Base-by-base conservation (phyloP, 768 basidiomycete genomes). In the Tylopilus plumbeoviolaceoides region DNA sequence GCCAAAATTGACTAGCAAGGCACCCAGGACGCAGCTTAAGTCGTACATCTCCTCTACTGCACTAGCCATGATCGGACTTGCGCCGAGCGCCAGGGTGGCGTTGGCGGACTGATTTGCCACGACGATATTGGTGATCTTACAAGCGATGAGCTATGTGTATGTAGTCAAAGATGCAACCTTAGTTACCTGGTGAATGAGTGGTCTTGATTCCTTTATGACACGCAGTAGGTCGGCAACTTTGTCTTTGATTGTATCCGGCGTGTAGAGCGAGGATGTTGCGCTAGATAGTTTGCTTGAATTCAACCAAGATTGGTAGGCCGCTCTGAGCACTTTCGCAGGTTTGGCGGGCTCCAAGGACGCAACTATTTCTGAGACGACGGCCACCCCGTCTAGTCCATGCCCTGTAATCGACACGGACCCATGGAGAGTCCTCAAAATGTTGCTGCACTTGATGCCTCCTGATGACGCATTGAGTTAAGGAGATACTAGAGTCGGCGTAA, bases 31-130 rank as follows among this genome's bases (percentile, higher is more conserved):
- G 31, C 73, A 72, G 49, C 82, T 75, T 18, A 98, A 76, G 55
- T 95, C 89, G 25, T 81, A 78, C 78, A 93, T 92, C 65, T 98
- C 95, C 53, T 79, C 75, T 1, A 85, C 78, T 21, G 86, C 83
- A 18, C 89, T 86, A 3, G 94, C 89, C 95, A 98, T 98, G 64
- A 98, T 94, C 0, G 95, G 95, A 54, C 90, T 93, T 14, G 84
- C 92, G 17, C 89, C 88, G 5, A 97, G 63, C 0, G 92, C 91
- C 7, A 98, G 77, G 2, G 93, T 95, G 2, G 88, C 79, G 64
- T 95, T 97, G 20, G 93, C 92, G 5, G 87, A 90, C 72, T 95
- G 93, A 18, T 85, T 94, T 18, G 85, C 82, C 28, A 92, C 91
- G 15, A 97, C 93, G 18, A 77, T 84, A 63, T 95, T 92, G 5